A percentile compares a stretch with the other conserved stretches of the same genome.
Evolutionary conservation across 169 alveolate species (phyloP).

Genomic region (Plasmodium billcollinsi): DNA sequence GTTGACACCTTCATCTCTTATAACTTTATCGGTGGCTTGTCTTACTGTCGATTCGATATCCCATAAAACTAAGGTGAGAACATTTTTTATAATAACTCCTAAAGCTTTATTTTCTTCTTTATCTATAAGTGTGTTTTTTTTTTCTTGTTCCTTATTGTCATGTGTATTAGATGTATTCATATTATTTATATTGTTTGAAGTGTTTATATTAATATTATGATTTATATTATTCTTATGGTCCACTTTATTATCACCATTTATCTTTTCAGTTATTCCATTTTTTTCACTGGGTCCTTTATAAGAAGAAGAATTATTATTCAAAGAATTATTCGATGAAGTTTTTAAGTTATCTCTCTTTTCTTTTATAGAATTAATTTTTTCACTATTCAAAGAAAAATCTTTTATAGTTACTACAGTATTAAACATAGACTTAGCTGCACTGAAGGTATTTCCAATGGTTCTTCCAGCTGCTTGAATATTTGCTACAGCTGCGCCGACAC

Average conservation of each 20-base stretch:
- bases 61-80: constrained; percentile 80
- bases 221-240: not conserved
- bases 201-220: not conserved
- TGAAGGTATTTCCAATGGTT: constrained; percentile 40
- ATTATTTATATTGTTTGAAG: not conserved
- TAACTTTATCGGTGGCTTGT: constrained; percentile 81
- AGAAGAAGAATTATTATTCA: not conserved
- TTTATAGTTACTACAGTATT: constrained; percentile 51
- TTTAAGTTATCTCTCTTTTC: not conserved
- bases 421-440: constrained; percentile 25
- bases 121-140: constrained; percentile 38
- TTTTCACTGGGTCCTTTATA: not conserved
- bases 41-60: constrained; percentile 85
- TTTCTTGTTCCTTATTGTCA: constrained; percentile 34
- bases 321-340: not conserved
- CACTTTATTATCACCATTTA: not conserved
- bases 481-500: constrained; percentile 82
- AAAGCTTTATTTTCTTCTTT: constrained; percentile 55
- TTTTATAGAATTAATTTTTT: not conserved
- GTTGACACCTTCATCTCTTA: constrained; percentile 79
- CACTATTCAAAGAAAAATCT: constrained; percentile 7
- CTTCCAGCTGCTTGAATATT: constrained; percentile 82
- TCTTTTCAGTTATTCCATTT: not conserved
- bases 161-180: not conserved
- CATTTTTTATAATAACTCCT: constrained; percentile 64